Percentiles rank a stretch among this genome's conserved stretches.
Evolutionary conservation across 768 basidiomycete species (phyloP).

Genomic region (Boletus edulis): DNA sequence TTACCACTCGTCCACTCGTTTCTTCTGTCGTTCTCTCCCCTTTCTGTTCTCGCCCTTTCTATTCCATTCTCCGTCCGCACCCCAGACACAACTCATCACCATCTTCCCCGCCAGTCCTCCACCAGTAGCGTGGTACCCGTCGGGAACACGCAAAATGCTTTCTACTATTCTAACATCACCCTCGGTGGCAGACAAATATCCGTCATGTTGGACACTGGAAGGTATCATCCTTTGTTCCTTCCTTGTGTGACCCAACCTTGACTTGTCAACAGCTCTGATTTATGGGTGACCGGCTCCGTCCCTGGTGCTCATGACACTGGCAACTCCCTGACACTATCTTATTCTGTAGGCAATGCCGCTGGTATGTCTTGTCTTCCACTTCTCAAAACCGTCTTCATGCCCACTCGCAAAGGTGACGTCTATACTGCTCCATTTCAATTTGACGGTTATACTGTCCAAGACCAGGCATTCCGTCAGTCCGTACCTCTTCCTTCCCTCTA

Average conservation of each 20-base stretch:
- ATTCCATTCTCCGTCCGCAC: constrained; percentile 26
- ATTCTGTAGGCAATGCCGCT: constrained; percentile 65
- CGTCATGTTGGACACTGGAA: constrained; percentile 77
- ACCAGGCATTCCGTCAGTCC: constrained; percentile 66
- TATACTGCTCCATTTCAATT: constrained; percentile 52
- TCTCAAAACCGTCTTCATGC: not conserved
- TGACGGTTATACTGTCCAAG: constrained; percentile 52
- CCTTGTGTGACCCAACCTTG: not conserved
- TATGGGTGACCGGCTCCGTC: constrained; percentile 62
- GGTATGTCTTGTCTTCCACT: constrained; percentile 38
- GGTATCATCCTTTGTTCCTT: constrained; percentile 36
- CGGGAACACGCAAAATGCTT: constrained; percentile 65
- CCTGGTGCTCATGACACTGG: constrained; percentile 56
- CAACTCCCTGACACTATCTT: constrained; percentile 52
- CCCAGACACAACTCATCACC: constrained; percentile 9
- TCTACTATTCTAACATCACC: constrained; percentile 72
- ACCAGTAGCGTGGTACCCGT: constrained; percentile 39
- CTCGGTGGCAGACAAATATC: constrained; percentile 55
- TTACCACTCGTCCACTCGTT: constrained; percentile 25
- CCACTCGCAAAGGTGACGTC: constrained; percentile 46
- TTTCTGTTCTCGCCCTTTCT: constrained; percentile 28
- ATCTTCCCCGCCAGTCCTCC: constrained; percentile 26
- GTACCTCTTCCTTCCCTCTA: not conserved
- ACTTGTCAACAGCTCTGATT: constrained; percentile 53
- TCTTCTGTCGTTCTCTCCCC: constrained; percentile 12